phyloP scores from a whole-genome alignment of 352 stramenopile genomes.

The Phytophthora tubulina region DNA sequence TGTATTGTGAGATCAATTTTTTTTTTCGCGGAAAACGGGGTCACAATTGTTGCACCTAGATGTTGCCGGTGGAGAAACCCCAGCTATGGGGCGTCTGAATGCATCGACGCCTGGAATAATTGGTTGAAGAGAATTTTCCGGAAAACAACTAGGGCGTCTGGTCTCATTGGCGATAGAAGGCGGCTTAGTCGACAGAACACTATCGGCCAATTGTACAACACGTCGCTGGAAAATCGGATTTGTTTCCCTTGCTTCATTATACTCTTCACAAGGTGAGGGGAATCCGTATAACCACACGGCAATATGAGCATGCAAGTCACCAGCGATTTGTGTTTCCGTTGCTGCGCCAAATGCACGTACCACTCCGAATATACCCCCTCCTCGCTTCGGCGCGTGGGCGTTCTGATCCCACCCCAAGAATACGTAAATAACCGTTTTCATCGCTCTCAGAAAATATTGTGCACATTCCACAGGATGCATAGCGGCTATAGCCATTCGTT shows the following conservation, averaged over 20 bases:
- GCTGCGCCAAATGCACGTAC: slow-evolving; percentile 33
- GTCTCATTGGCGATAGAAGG: background rate
- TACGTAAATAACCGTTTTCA: slow-evolving; percentile 26
- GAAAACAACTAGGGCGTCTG: background rate
- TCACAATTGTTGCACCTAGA: background rate
- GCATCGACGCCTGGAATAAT: background rate
- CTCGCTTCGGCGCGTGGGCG: background rate
- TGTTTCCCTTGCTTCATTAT: background rate
- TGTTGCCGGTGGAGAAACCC: background rate
- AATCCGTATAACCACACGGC: slow-evolving; percentile 41
- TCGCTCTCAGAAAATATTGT: slow-evolving; percentile 30
- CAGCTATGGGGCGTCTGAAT: background rate
- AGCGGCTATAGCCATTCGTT: slow-evolving; percentile 22
- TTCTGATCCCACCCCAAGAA: slow-evolving; percentile 30
- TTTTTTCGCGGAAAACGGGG: background rate
- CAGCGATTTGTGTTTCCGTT: slow-evolving; percentile 39
- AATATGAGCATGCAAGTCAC: slow-evolving; percentile 39
- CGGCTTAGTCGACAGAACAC: background rate
- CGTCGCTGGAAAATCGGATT: background rate
- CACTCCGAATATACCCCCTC: slow-evolving; percentile 37
- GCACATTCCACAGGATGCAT: slow-evolving; percentile 32
- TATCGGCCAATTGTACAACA: background rate
- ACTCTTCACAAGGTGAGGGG: slow-evolving; percentile 12
- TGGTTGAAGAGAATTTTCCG: background rate
- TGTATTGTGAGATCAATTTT: background rate